These are phyloP conservation scores for Aspergillus sclerotiicarbonarius DNA, from an alignment of 495 filamentous ascomycete species.

Conservation along the genomic window DNA sequence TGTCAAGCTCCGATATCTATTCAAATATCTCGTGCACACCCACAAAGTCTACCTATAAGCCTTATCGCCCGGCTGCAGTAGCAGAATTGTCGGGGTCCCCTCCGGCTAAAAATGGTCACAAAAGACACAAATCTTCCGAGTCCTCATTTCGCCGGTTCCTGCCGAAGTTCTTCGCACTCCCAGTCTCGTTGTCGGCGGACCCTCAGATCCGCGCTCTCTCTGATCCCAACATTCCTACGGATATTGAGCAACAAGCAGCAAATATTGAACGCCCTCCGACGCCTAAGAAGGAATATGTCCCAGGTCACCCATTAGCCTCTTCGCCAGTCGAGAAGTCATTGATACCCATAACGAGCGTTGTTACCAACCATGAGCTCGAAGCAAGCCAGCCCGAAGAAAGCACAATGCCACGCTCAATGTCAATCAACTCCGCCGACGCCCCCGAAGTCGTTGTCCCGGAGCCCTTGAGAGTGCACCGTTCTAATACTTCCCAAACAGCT, in stretches of 20 bases:
- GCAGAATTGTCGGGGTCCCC: constrained; percentile 24
- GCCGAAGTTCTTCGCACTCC: constrained; percentile 34
- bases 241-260: constrained; percentile 32
- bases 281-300: not conserved
- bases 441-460: constrained; percentile 35
- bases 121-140: constrained; percentile 37
- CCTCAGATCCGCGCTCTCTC: constrained; percentile 44
- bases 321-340: constrained; percentile 5
- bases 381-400: not conserved
- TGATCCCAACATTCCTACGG: constrained; percentile 28
- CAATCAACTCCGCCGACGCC: constrained; percentile 40
- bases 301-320: constrained; percentile 3
- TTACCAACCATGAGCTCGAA: not conserved
- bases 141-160: constrained; percentile 39
- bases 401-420: constrained; percentile 29
- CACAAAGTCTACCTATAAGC: constrained; percentile 25
- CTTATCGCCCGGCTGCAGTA: constrained; percentile 15
- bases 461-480: constrained; percentile 29
- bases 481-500: constrained; percentile 35
- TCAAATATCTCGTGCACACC: constrained; percentile 34
- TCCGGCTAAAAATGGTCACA: constrained; percentile 25
- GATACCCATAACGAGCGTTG: constrained; percentile 1
- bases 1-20: constrained; percentile 19
- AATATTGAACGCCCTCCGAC: not conserved
- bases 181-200: constrained; percentile 37